A percentile compares a stretch with the other conserved stretches of the same genome.
Evolutionary conservation across 352 stramenopile species (phyloP).

Genomic region (Phytophthora niederhauseri): DNA sequence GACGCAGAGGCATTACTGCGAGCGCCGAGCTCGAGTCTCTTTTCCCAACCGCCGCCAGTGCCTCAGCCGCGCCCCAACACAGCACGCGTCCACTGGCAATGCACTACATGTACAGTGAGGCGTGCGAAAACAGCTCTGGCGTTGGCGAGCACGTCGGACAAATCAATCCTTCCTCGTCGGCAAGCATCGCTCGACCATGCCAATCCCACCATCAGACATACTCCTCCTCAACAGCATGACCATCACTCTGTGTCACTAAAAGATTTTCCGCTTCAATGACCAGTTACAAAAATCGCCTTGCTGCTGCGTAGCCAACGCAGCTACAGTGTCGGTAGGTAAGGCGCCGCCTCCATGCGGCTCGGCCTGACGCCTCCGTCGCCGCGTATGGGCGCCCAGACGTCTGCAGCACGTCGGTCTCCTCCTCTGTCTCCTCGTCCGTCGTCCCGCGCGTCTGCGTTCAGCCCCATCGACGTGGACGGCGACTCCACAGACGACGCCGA

Average conservation of each 20-base stretch:
- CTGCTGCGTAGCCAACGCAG: neutral
- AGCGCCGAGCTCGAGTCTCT: neutral
- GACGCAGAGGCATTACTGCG: neutral
- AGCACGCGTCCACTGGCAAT: neutral
- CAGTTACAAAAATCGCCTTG: neutral
- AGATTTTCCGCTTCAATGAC: conserved; percentile 22
- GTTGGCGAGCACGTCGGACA: conserved; percentile 12
- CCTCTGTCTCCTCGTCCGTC: neutral
- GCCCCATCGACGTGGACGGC: conserved; percentile 37
- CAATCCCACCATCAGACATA: conserved; percentile 5
- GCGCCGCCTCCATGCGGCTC: conserved; percentile 31
- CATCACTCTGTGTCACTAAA: conserved; percentile 13
- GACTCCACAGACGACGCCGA: conserved; percentile 30
- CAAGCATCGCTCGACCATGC: too few relatives aligned
- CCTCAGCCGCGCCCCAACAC: neutral
- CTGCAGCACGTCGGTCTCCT: neutral
- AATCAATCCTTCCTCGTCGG: conserved; percentile 2
- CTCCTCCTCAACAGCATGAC: conserved; percentile 6
- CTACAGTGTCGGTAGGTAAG: neutral
- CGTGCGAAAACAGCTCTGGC: neutral
- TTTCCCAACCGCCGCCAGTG: neutral
- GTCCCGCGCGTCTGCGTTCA: conserved; percentile 18
- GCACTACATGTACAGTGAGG: neutral
- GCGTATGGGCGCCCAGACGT: neutral
- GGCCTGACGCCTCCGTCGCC: conserved; percentile 19